A percentile compares a stretch with the other conserved stretches of the same genome.
These are phyloP conservation scores for Spathaspora jeffriesii DNA, from an alignment of 1,139 yeast species.

Conservation along the genomic window DNA sequence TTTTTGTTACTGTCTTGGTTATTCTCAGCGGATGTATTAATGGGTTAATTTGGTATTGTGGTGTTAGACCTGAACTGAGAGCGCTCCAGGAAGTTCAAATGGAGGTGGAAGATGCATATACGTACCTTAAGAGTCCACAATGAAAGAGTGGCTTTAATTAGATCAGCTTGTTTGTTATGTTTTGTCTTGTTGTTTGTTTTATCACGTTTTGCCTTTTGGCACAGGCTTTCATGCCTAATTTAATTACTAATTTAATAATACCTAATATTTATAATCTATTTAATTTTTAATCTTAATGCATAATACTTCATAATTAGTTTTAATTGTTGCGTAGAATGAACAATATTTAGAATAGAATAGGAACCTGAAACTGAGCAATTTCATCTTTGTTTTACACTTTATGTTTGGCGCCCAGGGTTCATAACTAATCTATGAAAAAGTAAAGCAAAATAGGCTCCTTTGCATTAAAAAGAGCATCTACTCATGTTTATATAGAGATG, in stretches of 20 bases:
- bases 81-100: conserved; percentile 69
- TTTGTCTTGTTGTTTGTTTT: conserved; percentile 1
- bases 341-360: no score
- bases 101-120: conserved; percentile 53
- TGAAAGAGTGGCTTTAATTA: not conserved
- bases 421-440: no score
- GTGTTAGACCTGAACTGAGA: conserved; percentile 77
- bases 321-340: not conserved
- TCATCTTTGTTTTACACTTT: no score
- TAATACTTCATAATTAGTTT: not conserved
- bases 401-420: no score
- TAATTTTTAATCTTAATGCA: conserved; percentile 1
- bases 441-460: no score
- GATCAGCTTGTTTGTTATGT: not conserved
- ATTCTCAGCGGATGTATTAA: conserved; percentile 69
- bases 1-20: conserved; percentile 50
- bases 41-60: conserved; percentile 77
- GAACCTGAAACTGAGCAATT: no score
- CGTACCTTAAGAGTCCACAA: conserved; percentile 5
- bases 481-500: no score
- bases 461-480: no score
- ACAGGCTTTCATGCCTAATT: not conserved
- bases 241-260: conserved; percentile 4
- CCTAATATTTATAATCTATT: conserved; percentile 2
- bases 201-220: not conserved